Evolutionary conservation across 805 yeast species (phyloP), one percentile per base, ranked within the genome.

Genomic region (Ogataea populi-albae): DNA sequence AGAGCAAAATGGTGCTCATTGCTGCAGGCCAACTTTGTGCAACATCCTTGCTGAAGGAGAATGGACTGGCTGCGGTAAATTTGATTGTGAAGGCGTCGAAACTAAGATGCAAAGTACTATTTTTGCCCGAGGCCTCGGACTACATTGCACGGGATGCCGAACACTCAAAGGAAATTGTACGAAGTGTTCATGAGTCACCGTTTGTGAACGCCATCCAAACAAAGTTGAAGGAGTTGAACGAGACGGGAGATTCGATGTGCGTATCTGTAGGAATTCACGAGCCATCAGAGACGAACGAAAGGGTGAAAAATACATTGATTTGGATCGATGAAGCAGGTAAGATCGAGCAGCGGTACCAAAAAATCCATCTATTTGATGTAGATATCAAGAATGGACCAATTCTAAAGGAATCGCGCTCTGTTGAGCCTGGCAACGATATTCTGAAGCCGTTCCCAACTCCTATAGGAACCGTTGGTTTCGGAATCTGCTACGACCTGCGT

Each of bases 101-200:
- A 2, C 55, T 68, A 11, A 73, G 81, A 3, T 88, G 83, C 10
- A 68, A 72, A 43, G 77, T 86, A 3, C 65, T 93, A 4, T 87
- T 93, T 53, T 71, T 91, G 29, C 98, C 98, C 2, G 98, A 91
- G 57, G 98, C 98, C 0, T 73, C 93, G 4, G 98, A 91, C 57
- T 91, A 87, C 57, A 70, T 91, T 25, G 81, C 95, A 4, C 68
- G 76, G 34, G 76, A 77, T 52, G 81, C 89, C 2, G 57, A 50
- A 1, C 89, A 86, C 47, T 79, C 94, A 1, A 66, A 69, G 34
- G 47, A 64, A 18, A 62, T 91, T n/a, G 87, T 82, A 0, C 54
- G 66, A 26, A 40, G 71, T 10, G 65, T 70, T 18, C 61, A 64
- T 2, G 54, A 64, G 32, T 58, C 72, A 11, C 57, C 64, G 30